phyloP scores from a whole-genome alignment of 805 yeast genomes.

The Saccharomycopsis sp. region DNA sequence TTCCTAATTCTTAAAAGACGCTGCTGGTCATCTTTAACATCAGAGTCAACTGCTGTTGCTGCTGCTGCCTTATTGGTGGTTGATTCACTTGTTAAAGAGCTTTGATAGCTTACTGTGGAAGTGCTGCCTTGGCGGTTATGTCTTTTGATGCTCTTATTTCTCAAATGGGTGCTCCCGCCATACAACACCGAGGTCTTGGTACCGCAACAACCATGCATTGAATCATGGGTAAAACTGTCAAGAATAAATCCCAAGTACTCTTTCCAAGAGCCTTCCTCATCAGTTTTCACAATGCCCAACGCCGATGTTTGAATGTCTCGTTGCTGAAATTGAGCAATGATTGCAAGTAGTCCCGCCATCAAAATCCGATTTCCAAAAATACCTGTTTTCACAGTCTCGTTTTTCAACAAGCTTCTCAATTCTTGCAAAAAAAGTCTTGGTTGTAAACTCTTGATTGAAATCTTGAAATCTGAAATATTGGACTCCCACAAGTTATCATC shows the following conservation, averaged over 20 bases:
- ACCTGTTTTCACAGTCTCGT: conserved; percentile 10
- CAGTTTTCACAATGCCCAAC: conserved; percentile 31
- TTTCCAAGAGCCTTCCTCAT: conserved; percentile 42
- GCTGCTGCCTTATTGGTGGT: no score
- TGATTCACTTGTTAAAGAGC: not conserved
- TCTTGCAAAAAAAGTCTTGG: conserved; percentile 17
- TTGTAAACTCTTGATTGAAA: no score
- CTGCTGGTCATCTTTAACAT: no score
- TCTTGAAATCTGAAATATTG: conserved; percentile 18
- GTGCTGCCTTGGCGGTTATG: no score
- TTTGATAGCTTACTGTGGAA: no score
- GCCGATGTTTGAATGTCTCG: conserved; percentile 52
- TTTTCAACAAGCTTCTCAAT: conserved; percentile 16
- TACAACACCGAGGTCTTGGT: conserved; percentile 22
- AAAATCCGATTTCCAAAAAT: conserved; percentile 56
- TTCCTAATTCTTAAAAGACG: no score
- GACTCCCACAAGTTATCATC: conserved; percentile 51
- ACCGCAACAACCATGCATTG: conserved; percentile 29
- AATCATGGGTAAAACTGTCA: conserved; percentile 56
- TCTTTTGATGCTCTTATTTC: conserved; percentile 5
- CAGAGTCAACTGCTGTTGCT: no score
- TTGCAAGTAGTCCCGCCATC: conserved; percentile 56
- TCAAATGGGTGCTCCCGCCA: not conserved
- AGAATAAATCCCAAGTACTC: conserved; percentile 60
- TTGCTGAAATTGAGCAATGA: conserved; percentile 67